These are phyloP conservation scores for Stephania japonica DNA, from an alignment of 164 flowering plant species.

Conservation along the genomic window DNA sequence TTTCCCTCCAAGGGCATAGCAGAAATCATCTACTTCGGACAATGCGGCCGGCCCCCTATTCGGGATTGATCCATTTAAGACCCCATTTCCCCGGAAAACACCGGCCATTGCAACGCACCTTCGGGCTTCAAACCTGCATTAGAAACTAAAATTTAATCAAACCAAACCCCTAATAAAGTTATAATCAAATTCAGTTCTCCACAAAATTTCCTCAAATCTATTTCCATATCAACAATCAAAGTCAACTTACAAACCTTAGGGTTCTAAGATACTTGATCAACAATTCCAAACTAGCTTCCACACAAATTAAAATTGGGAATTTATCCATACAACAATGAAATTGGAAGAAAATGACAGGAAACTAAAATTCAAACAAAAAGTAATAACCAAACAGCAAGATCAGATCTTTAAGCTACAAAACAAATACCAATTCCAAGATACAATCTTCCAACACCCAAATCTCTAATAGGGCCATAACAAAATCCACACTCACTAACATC, in stretches of 20 bases:
- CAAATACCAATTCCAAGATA: background rate
- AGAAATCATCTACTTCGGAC: conserved; percentile 72
- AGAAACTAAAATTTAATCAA: conserved; percentile 9
- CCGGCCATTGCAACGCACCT: conserved; percentile 36
- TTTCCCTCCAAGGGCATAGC: conserved; percentile 80
- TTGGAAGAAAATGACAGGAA: background rate
- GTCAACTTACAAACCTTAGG: background rate
- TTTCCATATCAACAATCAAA: background rate
- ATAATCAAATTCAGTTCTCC: background rate
- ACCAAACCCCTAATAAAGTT: background rate
- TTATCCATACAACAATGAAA: background rate
- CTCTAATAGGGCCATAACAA: conserved; percentile 1
- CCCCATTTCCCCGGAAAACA: conserved; percentile 41
- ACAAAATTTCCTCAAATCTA: background rate
- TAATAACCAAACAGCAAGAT: background rate
- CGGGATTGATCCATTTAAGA: conserved; percentile 43
- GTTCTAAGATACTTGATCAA: background rate
- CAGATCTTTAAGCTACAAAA: conserved; percentile 13
- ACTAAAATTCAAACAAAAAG: background rate
- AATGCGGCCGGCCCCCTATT: conserved; percentile 38
- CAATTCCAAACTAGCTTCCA: background rate
- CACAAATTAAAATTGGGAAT: background rate
- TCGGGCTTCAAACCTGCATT: conserved; percentile 48
- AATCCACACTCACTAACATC: conserved; percentile 4
- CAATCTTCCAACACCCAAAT: background rate